Evolutionary conservation across 345 rosid species (phyloP).

Genomic region (Eutrema yunnanense): DNA sequence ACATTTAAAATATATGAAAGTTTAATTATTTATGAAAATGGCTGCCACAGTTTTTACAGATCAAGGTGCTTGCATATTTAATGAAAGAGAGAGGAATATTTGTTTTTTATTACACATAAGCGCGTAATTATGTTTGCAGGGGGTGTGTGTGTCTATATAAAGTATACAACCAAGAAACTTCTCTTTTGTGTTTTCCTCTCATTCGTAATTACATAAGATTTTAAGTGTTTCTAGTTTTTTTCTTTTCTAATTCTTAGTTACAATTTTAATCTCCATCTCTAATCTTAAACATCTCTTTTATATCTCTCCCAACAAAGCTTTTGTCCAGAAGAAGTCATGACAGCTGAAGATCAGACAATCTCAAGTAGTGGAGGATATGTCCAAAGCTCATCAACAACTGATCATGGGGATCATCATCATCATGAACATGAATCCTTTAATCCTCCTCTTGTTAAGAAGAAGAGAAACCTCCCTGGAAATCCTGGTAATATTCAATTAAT

Average conservation of each 20-base stretch:
- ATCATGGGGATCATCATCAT: constrained; percentile 22
- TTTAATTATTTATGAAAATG: not conserved
- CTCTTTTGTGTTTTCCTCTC: constrained; percentile 16
- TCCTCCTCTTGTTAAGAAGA: constrained; percentile 62
- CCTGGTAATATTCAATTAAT: constrained; percentile 47
- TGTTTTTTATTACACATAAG: not conserved
- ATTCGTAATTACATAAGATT: constrained; percentile 3
- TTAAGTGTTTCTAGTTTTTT: not conserved
- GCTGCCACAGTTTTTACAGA: constrained; percentile 19
- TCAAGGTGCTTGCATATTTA: not conserved
- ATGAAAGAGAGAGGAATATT: not conserved
- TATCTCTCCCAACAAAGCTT: constrained; percentile 8
- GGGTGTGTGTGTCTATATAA: constrained; percentile 2
- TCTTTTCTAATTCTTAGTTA: not conserved
- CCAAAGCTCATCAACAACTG: constrained; percentile 21
- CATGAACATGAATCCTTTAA: constrained; percentile 22
- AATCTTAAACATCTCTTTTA: not conserved
- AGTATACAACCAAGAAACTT: constrained; percentile 19
- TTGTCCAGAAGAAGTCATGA: constrained; percentile 14
- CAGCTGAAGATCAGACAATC: constrained; percentile 22
- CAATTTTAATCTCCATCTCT: not conserved
- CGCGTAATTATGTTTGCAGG: not conserved
- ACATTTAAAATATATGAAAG: not conserved
- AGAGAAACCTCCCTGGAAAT: constrained; percentile 93
- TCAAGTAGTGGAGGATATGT: constrained; percentile 24